Evolutionary conservation across 2,329 filamentous ascomycete genomes (phyloP), one percentile per base, ranked within the genome.

Genomic region (Nemania bipapillata): DNA sequence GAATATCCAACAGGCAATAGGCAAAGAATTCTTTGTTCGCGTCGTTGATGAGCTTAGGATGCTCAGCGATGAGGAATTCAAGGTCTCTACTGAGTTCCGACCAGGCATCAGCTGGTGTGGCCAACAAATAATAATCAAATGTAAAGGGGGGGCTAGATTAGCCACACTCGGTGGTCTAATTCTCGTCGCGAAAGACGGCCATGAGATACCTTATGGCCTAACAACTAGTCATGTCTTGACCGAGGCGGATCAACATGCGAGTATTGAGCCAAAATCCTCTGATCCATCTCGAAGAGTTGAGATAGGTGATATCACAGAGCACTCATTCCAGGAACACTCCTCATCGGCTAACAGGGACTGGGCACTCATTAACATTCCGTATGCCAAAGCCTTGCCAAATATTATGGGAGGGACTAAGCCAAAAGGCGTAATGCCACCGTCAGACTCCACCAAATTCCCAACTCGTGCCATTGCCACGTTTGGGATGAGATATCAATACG

Each of bases 141-240:
- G 65, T 8, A 17, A 42, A 35, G 55, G 56, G 12, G 12, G 24
- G 3, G 4, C 28, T 12, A 47, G 53, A 20, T 63, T 32, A 6
- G 45, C 35, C n/a, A 59, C 30, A 17, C 56, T 69, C 7, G 66
- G 66, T 3, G 66, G 66, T 20, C 15, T 37, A 9, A 63, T 69
- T 15, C 2, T 12, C n/a, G 53, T 66, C 12, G 17, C 20, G 4
- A 63, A 62, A 32, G 28, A 61, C 8, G 50, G 52, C 4, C 30
- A 17, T 22, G 30, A 9, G 1, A 30, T 50, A 2, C 42, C 42
- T 15, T 66, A 59, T 24, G 66, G 58, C 11, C 20, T 69, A 57
- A 69, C 66, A 17, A 63, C 63, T 7, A 56, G 62, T 15, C 66
- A 69, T 59, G 32, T n/a, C 50, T 22, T 69, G 28, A 26, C 8